A percentile compares a stretch with the other conserved stretches of the same genome.
These are phyloP conservation scores for Starmerella scarabaei DNA, from an alignment of 805 yeast species.

Conservation along the genomic window DNA sequence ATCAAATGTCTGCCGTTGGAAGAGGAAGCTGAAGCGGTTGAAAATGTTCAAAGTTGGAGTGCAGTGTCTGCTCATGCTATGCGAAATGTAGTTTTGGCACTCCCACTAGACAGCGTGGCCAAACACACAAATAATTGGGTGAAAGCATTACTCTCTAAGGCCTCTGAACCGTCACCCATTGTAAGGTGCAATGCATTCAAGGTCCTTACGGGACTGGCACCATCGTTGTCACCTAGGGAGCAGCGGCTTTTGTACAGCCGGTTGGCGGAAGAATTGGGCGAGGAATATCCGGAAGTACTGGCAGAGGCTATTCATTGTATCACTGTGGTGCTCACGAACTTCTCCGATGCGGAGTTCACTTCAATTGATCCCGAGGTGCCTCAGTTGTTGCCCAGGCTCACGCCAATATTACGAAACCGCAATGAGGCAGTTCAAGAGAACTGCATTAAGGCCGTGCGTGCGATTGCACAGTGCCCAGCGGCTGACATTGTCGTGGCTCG, in stretches of 20 bases:
- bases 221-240: slow-evolving; percentile 33
- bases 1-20: slow-evolving; percentile 11
- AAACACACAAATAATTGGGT: slow-evolving; percentile 32
- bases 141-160: slow-evolving; percentile 55
- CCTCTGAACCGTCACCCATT: slow-evolving; percentile 57
- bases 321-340: slow-evolving; percentile 44
- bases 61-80: slow-evolving; percentile 6
- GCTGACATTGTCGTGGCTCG: slow-evolving; percentile 76
- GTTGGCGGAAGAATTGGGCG: slow-evolving; percentile 87
- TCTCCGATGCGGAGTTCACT: not conserved
- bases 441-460: slow-evolving; percentile 65
- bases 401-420: slow-evolving; percentile 80
- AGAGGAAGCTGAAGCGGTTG: not conserved
- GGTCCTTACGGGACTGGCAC: slow-evolving; percentile 51
- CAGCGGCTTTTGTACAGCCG: slow-evolving; percentile 49
- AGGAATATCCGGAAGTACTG: slow-evolving; percentile 83
- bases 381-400: slow-evolving; percentile 72
- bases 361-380: slow-evolving; percentile 52
- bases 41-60: not conserved
- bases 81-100: not conserved
- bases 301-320: slow-evolving; percentile 38
- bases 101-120: slow-evolving; percentile 1
- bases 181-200: slow-evolving; percentile 79
- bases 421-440: slow-evolving; percentile 85
- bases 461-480: slow-evolving; percentile 40